Conservation (phyloP, 1,284 basidiomycete species). For the Inonotus obliquus region DNA sequence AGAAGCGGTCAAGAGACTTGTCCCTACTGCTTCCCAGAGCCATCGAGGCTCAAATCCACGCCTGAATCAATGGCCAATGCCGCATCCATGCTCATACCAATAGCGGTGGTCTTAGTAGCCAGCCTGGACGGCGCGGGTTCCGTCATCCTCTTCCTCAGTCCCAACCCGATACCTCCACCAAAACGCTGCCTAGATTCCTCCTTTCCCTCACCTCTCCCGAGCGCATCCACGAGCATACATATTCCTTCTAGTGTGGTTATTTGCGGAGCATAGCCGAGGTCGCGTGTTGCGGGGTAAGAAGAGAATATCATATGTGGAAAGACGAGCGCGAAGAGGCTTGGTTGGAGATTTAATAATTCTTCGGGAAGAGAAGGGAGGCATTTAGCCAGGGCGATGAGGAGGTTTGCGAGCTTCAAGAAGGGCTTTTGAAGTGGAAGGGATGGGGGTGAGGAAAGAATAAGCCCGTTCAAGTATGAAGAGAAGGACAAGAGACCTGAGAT, state of each 20-base stretch:
- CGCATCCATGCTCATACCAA: too few relatives aligned
- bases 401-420: background rate
- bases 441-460: constrained; percentile 11
- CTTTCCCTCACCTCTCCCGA: constrained; percentile 34
- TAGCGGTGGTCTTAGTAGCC: background rate
- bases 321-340: constrained; percentile 59
- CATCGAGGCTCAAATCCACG: too few relatives aligned
- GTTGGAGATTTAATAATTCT: constrained; percentile 62
- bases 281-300: constrained; percentile 62
- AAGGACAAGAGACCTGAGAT: constrained; percentile 16
- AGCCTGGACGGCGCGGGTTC: too few relatives aligned
- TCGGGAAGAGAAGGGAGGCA: constrained; percentile 46
- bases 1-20: too few relatives aligned
- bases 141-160: background rate
- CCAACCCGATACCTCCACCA: constrained; percentile 25
- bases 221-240: constrained; percentile 44
- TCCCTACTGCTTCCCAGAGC: too few relatives aligned
- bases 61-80: too few relatives aligned
- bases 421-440: background rate
- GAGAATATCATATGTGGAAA: constrained; percentile 65
- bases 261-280: constrained; percentile 57
- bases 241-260: constrained; percentile 49
- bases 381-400: constrained; percentile 31
- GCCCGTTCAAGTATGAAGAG: background rate
- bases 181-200: constrained; percentile 30